Percentiles rank a stretch among this genome's conserved stretches.
Conservation (phyloP, 2,329 filamentous ascomycete genomes). For the Venturia oleaginea region DNA sequence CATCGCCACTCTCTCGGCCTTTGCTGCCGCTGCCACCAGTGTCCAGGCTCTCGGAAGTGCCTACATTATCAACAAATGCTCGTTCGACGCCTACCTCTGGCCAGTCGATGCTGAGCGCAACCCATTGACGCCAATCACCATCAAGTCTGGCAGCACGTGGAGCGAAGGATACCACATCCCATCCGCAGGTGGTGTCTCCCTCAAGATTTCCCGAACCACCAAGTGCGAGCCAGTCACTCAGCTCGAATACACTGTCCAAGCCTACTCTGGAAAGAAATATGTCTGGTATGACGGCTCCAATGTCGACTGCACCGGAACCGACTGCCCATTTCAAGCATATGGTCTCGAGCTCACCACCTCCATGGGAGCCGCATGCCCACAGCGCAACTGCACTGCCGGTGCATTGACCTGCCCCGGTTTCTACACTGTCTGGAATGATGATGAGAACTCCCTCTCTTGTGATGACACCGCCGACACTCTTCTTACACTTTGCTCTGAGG, state of each 20-base stretch:
- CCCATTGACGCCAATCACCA: constrained; percentile 18
- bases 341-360: constrained; percentile 24
- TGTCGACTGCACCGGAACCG: constrained; percentile 24
- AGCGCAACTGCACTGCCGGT: constrained; percentile 13
- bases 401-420: constrained; percentile 11
- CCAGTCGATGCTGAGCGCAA: constrained; percentile 22
- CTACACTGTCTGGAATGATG: constrained; percentile 14
- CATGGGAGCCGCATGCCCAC: constrained; percentile 13
- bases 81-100: constrained; percentile 30
- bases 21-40: constrained; percentile 17
- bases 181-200: constrained; percentile 25
- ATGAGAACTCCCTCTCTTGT: constrained; percentile 14
- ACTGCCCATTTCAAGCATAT: constrained; percentile 27
- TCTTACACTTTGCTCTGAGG: constrained; percentile 13
- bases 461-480: constrained; percentile 11
- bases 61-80: constrained; percentile 30
- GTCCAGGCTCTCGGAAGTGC: constrained; percentile 19
- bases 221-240: constrained; percentile 18
- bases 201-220: constrained; percentile 30
- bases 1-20: constrained; percentile 17
- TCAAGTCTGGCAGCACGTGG: constrained; percentile 23
- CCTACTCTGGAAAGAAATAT: constrained; percentile 13
- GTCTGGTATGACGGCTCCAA: constrained; percentile 32
- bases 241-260: constrained; percentile 28
- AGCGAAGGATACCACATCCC: constrained; percentile 24